Conservation (phyloP, 2,329 filamentous ascomycete species). For the Scopulariopsis brevicaulis region DNA sequence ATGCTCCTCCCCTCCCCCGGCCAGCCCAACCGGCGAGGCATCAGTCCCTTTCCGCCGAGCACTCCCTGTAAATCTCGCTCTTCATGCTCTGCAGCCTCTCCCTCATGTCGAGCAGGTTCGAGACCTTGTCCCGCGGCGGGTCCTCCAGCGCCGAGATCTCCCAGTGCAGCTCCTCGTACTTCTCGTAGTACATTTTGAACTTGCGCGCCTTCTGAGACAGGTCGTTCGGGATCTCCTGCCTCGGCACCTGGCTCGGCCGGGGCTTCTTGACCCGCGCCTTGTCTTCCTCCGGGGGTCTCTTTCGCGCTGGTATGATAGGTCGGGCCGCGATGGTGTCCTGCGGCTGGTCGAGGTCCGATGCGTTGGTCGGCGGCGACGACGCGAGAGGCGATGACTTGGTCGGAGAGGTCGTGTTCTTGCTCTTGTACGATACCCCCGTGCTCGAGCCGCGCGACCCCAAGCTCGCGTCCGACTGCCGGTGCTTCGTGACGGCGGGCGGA, state of each 20-base stretch:
- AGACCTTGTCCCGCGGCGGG: slow-evolving; percentile 38
- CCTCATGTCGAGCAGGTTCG: slow-evolving; percentile 41
- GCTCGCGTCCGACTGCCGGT: slow-evolving; percentile 35
- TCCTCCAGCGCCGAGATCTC: slow-evolving; percentile 39
- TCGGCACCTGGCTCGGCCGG: slow-evolving; percentile 16
- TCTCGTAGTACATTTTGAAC: slow-evolving; percentile 45
- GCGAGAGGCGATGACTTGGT: slow-evolving; percentile 53
- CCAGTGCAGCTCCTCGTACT: slow-evolving; percentile 44
- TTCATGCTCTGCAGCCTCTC: slow-evolving; percentile 44
- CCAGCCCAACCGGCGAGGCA: no score
- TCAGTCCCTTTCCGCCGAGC: slow-evolving; percentile 14
- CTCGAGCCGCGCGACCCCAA: slow-evolving; percentile 31
- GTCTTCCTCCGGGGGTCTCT: slow-evolving; percentile 6
- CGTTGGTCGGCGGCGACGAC: slow-evolving; percentile 55
- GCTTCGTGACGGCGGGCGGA: slow-evolving; percentile 19
- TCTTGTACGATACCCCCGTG: slow-evolving; percentile 21
- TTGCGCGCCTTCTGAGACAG: slow-evolving; percentile 39
- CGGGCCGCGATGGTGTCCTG: slow-evolving; percentile 2
- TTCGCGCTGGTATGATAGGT: not conserved
- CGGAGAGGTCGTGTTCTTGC: slow-evolving; percentile 42
- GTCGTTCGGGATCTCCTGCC: slow-evolving; percentile 20
- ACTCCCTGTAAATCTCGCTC: slow-evolving; percentile 41
- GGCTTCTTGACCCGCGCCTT: slow-evolving; percentile 4
- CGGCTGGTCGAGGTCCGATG: slow-evolving; percentile 44
- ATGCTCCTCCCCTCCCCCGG: not conserved